A percentile compares a stretch with the other conserved stretches of the same genome.
Evolutionary conservation across 2,329 filamentous ascomycete species (phyloP).

Genomic region (Scedosporium boydii): DNA sequence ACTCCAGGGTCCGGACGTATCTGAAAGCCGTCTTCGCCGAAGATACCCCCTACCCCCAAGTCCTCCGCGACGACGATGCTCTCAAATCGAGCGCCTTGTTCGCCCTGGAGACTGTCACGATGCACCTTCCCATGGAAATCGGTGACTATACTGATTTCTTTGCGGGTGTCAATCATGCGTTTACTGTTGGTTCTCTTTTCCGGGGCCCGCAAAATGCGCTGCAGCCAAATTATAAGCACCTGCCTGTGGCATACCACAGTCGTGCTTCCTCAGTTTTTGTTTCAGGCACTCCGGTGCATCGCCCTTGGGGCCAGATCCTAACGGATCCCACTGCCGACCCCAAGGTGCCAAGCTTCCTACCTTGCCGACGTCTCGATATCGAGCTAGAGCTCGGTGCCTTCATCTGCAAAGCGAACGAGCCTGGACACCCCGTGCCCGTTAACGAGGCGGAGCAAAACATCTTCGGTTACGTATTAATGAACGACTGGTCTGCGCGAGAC

Average conservation of each 20-base stretch:
- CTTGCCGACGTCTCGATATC: slow-evolving; percentile 43
- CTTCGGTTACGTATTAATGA: slow-evolving; percentile 57
- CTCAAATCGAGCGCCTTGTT: slow-evolving; percentile 21
- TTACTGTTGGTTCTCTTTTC: slow-evolving; percentile 49
- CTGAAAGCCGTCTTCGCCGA: slow-evolving; percentile 52
- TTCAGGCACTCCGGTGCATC: slow-evolving; percentile 55
- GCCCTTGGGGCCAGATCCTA: slow-evolving; percentile 60
- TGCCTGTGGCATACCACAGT: slow-evolving; percentile 67
- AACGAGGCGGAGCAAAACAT: slow-evolving; percentile 48
- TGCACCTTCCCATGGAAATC: slow-evolving; percentile 39
- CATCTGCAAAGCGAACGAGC: slow-evolving; percentile 47
- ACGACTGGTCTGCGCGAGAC: slow-evolving; percentile 52
- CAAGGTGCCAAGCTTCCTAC: slow-evolving; percentile 38
- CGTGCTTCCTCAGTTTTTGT: slow-evolving; percentile 60
- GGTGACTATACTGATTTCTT: slow-evolving; percentile 3
- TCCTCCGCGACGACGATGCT: slow-evolving; percentile 25
- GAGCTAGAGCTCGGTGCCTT: slow-evolving; percentile 67
- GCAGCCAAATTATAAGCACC: slow-evolving; percentile 63
- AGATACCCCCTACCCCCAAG: slow-evolving; percentile 30
- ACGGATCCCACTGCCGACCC: slow-evolving; percentile 41
- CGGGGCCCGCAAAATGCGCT: slow-evolving; percentile 64
- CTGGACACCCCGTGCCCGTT: slow-evolving; percentile 1
- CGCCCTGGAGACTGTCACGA: slow-evolving; percentile 38
- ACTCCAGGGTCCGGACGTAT: slow-evolving; percentile 60
- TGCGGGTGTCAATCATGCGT: background rate